A percentile compares a stretch with the other conserved stretches of the same genome.
Evolutionary conservation across 768 basidiomycete species (phyloP).

Genomic region (Tricholoma sp.): DNA sequence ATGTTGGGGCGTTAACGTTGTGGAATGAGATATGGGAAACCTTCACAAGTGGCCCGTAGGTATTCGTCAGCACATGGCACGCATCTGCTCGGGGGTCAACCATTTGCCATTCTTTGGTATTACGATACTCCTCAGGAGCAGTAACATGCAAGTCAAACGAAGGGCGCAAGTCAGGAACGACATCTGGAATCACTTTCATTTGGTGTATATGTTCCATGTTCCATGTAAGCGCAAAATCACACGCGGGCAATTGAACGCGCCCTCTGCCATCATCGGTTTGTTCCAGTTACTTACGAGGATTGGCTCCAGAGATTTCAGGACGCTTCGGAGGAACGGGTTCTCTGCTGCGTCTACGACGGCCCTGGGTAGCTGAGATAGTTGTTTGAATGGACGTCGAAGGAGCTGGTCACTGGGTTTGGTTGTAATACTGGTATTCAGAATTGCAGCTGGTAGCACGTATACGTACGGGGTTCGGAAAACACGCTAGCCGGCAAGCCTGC

Average conservation of each 20-base stretch:
- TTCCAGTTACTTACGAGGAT: slow-evolving; percentile 64
- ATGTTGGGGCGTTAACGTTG: slow-evolving; percentile 78
- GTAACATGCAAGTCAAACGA: slow-evolving; percentile 72
- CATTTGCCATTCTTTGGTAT: slow-evolving; percentile 28
- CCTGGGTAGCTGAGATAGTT: neutral
- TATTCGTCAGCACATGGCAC: no score
- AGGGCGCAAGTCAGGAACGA: no score
- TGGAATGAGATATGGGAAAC: slow-evolving; percentile 19
- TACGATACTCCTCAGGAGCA: slow-evolving; percentile 28
- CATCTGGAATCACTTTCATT: slow-evolving; percentile 88
- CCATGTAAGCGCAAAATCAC: slow-evolving; percentile 70
- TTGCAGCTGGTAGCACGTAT: no score
- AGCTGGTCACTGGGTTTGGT: no score
- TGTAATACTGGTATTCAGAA: no score
- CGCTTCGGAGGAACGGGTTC: slow-evolving; percentile 28
- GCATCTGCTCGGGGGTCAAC: slow-evolving; percentile 66
- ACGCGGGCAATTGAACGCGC: slow-evolving; percentile 58
- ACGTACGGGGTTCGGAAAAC: no score
- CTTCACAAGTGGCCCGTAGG: neutral
- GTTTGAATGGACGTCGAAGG: no score
- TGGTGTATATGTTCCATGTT: slow-evolving; percentile 93
- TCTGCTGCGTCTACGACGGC: no score
- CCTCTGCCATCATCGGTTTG: slow-evolving; percentile 52
- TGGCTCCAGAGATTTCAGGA: slow-evolving; percentile 45
- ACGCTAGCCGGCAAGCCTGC: slow-evolving; percentile 15